These are phyloP conservation scores for Xylaria longipes DNA, from an alignment of 495 filamentous ascomycete genomes.

Conservation along the genomic window DNA sequence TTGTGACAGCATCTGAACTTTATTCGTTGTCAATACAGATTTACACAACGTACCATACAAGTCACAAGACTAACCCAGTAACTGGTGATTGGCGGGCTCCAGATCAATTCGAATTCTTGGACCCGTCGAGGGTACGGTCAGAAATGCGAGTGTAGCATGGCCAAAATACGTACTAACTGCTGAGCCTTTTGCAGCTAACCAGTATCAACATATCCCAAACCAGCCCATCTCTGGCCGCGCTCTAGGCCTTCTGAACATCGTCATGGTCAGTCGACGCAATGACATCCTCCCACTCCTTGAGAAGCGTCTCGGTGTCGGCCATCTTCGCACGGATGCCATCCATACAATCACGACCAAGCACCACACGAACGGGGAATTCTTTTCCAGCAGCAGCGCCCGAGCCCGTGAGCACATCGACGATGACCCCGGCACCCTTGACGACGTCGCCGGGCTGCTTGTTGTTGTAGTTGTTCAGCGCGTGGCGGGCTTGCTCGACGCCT, in stretches of 20 bases:
- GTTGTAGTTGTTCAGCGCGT: slow-evolving; percentile 17
- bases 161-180: background rate
- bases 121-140: background rate
- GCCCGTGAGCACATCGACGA: slow-evolving; percentile 43
- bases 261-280: slow-evolving; percentile 30
- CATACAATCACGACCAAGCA: slow-evolving; percentile 29
- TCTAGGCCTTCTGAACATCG: slow-evolving; percentile 17
- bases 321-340: slow-evolving; percentile 25
- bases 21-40: background rate
- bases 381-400: slow-evolving; percentile 34
- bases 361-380: slow-evolving; percentile 23
- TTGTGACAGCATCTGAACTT: background rate
- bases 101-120: background rate
- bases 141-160: background rate
- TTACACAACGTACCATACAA: background rate
- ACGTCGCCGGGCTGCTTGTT: slow-evolving; percentile 42
- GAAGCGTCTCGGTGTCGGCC: slow-evolving; percentile 17
- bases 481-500: background rate
- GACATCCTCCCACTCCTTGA: slow-evolving; percentile 31
- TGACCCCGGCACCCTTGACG: slow-evolving; percentile 40
- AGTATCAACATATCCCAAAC: background rate
- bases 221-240: background rate
- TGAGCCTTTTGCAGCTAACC: background rate
- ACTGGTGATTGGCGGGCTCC: background rate
- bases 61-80: background rate